phyloP scores from a whole-genome alignment of 441 rosid species.

The Populus hybrid region DNA sequence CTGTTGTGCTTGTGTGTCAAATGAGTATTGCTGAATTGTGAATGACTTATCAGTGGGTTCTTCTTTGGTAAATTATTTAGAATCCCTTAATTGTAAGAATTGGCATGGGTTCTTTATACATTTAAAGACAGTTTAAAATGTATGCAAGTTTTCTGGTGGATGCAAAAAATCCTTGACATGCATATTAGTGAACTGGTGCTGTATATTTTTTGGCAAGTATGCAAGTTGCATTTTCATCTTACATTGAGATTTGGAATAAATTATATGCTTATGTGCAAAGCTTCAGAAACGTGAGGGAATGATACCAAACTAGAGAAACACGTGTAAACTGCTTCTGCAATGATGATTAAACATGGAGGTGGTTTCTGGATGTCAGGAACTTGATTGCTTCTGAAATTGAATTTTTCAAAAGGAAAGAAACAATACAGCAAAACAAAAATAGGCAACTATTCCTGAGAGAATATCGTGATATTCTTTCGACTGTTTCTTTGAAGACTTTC shows the following conservation, averaged over 20 bases:
- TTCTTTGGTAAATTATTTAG: neutral
- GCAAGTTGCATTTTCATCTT: neutral
- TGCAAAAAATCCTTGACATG: neutral
- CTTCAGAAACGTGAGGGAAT: conserved; percentile 1
- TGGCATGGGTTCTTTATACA: neutral
- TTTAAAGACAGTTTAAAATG: neutral
- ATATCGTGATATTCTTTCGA: neutral
- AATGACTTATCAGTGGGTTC: neutral
- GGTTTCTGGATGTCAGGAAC: neutral
- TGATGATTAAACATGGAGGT: neutral
- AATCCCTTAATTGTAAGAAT: neutral
- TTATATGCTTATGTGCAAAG: neutral
- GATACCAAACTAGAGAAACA: neutral
- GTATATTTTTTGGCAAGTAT: neutral
- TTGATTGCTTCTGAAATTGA: neutral
- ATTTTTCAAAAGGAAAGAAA: neutral
- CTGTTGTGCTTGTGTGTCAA: neutral
- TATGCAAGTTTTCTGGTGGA: neutral
- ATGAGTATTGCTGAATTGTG: neutral
- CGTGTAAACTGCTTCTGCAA: neutral
- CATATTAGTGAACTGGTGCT: neutral
- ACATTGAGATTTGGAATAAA: neutral
- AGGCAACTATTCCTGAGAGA: neutral
- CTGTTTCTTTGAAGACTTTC: neutral
- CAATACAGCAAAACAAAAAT: neutral